Conservation (phyloP, 805 yeast genomes). For the Wickerhamomyces bovis region DNA sequence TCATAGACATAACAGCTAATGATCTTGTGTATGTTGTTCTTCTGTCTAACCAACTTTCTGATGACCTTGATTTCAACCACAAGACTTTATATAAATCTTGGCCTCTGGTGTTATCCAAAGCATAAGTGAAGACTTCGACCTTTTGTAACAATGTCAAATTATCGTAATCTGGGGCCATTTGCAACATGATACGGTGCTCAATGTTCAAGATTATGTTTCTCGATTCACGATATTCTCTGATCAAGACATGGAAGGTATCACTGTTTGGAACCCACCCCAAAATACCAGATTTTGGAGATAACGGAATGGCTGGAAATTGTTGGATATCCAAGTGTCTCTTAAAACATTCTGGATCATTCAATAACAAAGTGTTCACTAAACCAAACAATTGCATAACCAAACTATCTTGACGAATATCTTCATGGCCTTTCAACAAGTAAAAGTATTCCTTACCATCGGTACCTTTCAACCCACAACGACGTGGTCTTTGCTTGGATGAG, state of each 20-base stretch:
- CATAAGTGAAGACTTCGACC: constrained; percentile 94
- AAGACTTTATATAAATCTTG: constrained; percentile 92
- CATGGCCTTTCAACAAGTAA: constrained; percentile 87
- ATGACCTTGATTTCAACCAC: constrained; percentile 93
- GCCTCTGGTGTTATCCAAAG: constrained; percentile 91
- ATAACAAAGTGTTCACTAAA: constrained; percentile 81
- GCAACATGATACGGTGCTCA: constrained; percentile 92
- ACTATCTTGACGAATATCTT: constrained; percentile 95
- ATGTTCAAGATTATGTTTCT: constrained; percentile 84
- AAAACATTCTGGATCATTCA: constrained; percentile 92
- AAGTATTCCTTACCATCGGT: constrained; percentile 89
- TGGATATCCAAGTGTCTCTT: constrained; percentile 92
- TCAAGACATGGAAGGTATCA: constrained; percentile 91
- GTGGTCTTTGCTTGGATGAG: constrained; percentile 93
- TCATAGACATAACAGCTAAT: constrained; percentile 98
- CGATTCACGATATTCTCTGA: constrained; percentile 87
- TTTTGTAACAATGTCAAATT: constrained; percentile 82
- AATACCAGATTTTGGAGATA: constrained; percentile 95
- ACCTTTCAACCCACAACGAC: constrained; percentile 73
- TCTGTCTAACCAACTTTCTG: constrained; percentile 97
- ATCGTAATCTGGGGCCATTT: constrained; percentile 96
- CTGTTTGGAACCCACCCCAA: constrained; percentile 97
- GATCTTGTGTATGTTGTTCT: constrained; percentile 95
- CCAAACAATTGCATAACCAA: constrained; percentile 98
- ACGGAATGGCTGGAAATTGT: constrained; percentile 86